Conservation (phyloP, 257 asterid genomes). For the Datura wrightii region DNA sequence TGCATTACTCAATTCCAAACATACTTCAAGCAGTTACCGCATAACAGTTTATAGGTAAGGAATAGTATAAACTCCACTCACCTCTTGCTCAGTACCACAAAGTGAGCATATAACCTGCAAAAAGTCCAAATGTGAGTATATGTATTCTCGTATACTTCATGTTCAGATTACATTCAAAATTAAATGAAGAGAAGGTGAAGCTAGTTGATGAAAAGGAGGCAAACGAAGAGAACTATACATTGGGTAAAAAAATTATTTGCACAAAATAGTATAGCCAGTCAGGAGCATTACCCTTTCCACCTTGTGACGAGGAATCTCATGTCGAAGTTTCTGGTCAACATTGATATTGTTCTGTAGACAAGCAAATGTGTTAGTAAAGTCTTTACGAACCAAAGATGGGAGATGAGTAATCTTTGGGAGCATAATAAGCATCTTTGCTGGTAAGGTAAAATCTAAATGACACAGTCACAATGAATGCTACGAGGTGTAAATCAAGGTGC, state of each 20-base stretch:
- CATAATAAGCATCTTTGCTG: background rate
- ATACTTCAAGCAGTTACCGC: background rate
- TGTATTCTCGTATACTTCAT: background rate
- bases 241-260: background rate
- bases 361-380: background rate
- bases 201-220: background rate
- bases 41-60: background rate
- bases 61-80: constrained; percentile 37
- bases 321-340: constrained; percentile 68
- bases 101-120: constrained; percentile 83
- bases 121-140: background rate
- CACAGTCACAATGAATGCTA: background rate
- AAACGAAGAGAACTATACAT: background rate
- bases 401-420: background rate
- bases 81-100: constrained; percentile 91
- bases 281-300: constrained; percentile 57
- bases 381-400: constrained; percentile 7
- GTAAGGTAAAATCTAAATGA: background rate
- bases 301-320: constrained; percentile 80
- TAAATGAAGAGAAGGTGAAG: constrained; percentile 15
- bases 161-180: background rate
- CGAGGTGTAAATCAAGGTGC: background rate
- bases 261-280: background rate
- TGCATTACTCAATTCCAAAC: background rate
- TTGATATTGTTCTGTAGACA: constrained; percentile 61